A percentile compares a stretch with the other conserved stretches of the same genome.
phyloP scores from a whole-genome alignment of 148 eudicot genomes.

The Camellia granthamiana region DNA sequence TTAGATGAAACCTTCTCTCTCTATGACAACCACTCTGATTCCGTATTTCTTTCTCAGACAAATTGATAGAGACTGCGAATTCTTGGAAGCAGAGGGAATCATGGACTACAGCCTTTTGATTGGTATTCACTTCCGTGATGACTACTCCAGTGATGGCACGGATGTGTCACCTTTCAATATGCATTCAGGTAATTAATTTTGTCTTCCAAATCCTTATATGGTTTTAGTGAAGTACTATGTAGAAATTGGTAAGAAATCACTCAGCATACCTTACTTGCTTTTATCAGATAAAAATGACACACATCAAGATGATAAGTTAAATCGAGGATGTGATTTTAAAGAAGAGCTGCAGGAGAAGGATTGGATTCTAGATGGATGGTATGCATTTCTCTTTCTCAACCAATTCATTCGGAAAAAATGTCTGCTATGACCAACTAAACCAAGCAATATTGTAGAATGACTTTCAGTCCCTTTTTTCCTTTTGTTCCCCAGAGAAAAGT shows the following conservation, averaged over 20 bases:
- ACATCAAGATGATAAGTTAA: not conserved
- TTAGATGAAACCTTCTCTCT: not conserved
- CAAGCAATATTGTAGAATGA: not conserved
- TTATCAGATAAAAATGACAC: not conserved
- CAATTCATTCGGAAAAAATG: not conserved
- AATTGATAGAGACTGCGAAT: slow-evolving; percentile 40
- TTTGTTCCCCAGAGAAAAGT: not conserved
- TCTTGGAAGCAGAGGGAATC: slow-evolving; percentile 45
- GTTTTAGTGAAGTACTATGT: not conserved
- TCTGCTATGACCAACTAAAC: not conserved
- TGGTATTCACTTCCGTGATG: slow-evolving; percentile 40
- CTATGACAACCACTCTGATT: not conserved
- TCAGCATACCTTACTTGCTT: not conserved
- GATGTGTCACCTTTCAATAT: slow-evolving; percentile 4
- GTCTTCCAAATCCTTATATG: not conserved
- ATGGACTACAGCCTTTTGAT: slow-evolving; percentile 49
- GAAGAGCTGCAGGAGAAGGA: not conserved
- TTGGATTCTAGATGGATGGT: not conserved
- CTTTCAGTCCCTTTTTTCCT: not conserved
- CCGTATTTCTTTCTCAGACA: slow-evolving; percentile 23
- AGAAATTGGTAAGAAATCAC: not conserved
- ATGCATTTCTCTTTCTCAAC: not conserved
- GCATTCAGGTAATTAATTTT: slow-evolving; percentile 5
- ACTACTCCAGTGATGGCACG: slow-evolving; percentile 10
- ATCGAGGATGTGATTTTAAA: not conserved